Percentiles rank a stretch among this genome's conserved stretches.
These are phyloP conservation scores for Lipomyces yamanashiensis DNA, from an alignment of 805 yeast genomes.

Conservation along the genomic window DNA sequence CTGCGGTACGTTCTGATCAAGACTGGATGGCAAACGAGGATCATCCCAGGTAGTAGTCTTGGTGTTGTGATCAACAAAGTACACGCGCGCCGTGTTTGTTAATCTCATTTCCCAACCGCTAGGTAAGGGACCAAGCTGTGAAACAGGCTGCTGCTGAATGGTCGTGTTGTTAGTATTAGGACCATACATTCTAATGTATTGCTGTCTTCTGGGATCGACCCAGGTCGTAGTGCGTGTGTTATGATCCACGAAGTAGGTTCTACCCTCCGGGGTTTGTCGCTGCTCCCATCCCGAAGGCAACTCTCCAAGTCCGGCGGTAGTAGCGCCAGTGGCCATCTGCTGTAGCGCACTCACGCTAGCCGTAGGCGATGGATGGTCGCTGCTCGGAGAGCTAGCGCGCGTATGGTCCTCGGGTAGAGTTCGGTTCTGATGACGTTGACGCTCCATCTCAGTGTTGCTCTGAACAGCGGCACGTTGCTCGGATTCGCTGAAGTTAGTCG, in stretches of 20 bases:
- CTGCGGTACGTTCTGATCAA: constrained; percentile 98
- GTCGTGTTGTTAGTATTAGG: constrained; percentile 68
- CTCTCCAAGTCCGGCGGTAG: constrained; percentile 95
- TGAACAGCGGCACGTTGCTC: constrained; percentile 58
- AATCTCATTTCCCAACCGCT: constrained; percentile 99
- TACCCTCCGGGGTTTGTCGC: constrained; percentile 95
- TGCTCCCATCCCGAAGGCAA: constrained; percentile 99
- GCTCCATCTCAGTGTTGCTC: constrained; percentile 78
- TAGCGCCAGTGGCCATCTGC: constrained; percentile 78
- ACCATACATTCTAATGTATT: constrained; percentile 91
- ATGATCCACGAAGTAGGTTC: constrained; percentile 98
- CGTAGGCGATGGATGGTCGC: constrained; percentile 17
- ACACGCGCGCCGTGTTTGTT: constrained; percentile 97
- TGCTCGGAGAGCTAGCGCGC: constrained; percentile 39
- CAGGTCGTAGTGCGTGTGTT: constrained; percentile 99
- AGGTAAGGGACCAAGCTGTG: constrained; percentile 96
- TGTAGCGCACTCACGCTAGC: constrained; percentile 38
- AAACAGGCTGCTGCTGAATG: constrained; percentile 96
- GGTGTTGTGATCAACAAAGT: constrained; percentile 98
- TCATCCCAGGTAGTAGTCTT: constrained; percentile 99
- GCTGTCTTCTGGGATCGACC: constrained; percentile 99
- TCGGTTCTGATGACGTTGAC: constrained; percentile 88
- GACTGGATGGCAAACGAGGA: constrained; percentile 94
- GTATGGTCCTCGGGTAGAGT: constrained; percentile 74
- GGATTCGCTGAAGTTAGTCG: constrained; percentile 74